Conservation (phyloP, 2,329 filamentous ascomycete genomes). For the Penicillium sp. region DNA sequence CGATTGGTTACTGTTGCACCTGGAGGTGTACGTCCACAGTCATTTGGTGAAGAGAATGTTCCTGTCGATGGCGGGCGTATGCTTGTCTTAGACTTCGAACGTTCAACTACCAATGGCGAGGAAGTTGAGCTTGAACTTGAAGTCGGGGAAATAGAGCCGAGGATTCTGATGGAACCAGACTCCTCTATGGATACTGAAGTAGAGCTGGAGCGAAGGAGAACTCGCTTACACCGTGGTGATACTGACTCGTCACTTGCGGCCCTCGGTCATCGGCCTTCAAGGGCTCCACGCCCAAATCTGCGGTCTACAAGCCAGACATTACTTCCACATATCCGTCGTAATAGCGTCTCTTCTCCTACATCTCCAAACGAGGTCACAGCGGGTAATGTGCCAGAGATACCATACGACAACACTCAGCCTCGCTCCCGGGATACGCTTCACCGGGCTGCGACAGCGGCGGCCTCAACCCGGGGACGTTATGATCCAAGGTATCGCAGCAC, state of each 20-base stretch:
- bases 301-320: constrained; percentile 27
- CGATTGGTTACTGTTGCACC: constrained; percentile 72
- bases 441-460: constrained; percentile 74
- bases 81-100: constrained; percentile 74
- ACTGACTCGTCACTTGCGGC: constrained; percentile 49
- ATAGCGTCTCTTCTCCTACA: constrained; percentile 32
- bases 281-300: constrained; percentile 27
- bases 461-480: constrained; percentile 70
- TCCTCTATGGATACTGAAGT: constrained; percentile 78
- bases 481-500: constrained; percentile 51
- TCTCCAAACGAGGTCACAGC: constrained; percentile 26
- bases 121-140: constrained; percentile 69
- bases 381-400: constrained; percentile 62
- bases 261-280: constrained; percentile 24
- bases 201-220: constrained; percentile 75
- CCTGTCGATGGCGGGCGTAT: constrained; percentile 80
- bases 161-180: constrained; percentile 72
- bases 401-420: constrained; percentile 73
- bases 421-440: constrained; percentile 72
- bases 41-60: constrained; percentile 70
- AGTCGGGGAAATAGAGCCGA: constrained; percentile 71
- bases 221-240: constrained; percentile 64
- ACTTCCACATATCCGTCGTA: constrained; percentile 24
- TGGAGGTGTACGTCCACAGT: constrained; percentile 66
- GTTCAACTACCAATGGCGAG: constrained; percentile 60